Conservation (phyloP, 352 stramenopile species). For the Globisporangium nodosum region DNA sequence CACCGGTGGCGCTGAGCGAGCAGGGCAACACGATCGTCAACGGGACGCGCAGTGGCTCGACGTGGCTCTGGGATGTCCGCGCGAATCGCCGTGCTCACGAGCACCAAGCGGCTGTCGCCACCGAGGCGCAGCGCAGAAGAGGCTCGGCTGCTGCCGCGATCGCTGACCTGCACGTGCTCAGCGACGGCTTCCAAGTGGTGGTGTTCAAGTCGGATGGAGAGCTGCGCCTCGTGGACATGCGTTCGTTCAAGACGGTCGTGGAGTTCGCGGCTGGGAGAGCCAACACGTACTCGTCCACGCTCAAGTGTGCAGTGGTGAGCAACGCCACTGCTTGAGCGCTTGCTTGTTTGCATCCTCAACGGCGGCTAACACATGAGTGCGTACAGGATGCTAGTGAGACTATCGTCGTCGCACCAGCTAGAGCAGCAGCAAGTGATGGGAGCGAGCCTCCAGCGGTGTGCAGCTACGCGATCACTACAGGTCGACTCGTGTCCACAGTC, state of each 20-base stretch:
- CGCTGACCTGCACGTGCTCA: slow-evolving; percentile 34
- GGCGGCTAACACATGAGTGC: background rate
- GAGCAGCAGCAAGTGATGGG: slow-evolving; percentile 3
- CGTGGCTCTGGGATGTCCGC: slow-evolving; percentile 52
- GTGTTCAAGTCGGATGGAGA: slow-evolving; percentile 41
- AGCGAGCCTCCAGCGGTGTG: slow-evolving; percentile 16
- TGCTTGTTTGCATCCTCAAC: background rate
- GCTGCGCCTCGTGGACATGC: slow-evolving; percentile 40
- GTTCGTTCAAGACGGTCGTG: slow-evolving; percentile 29
- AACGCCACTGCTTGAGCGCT: no score
- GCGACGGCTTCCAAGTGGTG: slow-evolving; percentile 30
- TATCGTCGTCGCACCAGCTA: slow-evolving; percentile 25
- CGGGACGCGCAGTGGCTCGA: slow-evolving; percentile 34
- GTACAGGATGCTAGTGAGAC: slow-evolving; percentile 23
- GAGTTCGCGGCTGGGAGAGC: slow-evolving; percentile 21
- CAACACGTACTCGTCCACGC: slow-evolving; percentile 24
- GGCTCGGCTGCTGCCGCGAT: slow-evolving; percentile 23
- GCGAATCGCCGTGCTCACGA: slow-evolving; percentile 13
- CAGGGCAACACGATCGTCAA: slow-evolving; percentile 43
- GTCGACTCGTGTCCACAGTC: slow-evolving; percentile 14
- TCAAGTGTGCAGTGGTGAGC: slow-evolving; percentile 28
- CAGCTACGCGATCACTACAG: slow-evolving; percentile 25
- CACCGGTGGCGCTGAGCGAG: background rate
- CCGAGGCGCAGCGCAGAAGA: background rate
- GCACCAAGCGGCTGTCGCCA: background rate